These are phyloP conservation scores for Colletotrichum cereale DNA, from an alignment of 2,329 filamentous ascomycete species.

Conservation along the genomic window DNA sequence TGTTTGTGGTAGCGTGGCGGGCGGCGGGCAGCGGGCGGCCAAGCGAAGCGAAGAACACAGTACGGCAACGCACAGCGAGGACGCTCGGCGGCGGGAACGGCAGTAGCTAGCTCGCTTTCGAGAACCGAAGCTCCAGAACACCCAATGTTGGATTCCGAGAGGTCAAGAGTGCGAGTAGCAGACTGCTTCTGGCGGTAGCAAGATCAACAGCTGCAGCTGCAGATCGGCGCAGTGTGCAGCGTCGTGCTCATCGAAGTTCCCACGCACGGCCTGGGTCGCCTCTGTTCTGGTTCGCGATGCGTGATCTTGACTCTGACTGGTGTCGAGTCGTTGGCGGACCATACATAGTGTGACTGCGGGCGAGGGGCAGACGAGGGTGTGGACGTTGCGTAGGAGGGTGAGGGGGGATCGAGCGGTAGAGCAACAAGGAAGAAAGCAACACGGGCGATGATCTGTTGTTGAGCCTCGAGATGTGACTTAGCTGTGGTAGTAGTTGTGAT, in stretches of 20 bases:
- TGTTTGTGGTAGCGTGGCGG: slow-evolving; percentile 8
- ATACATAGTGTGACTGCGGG: slow-evolving; percentile 37
- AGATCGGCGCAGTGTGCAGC: slow-evolving; percentile 18
- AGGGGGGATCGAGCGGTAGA: slow-evolving; percentile 24
- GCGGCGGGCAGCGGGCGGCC: background rate
- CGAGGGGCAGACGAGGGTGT: slow-evolving; percentile 10
- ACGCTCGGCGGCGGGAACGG: slow-evolving; percentile 20
- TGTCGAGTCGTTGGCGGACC: slow-evolving; percentile 37
- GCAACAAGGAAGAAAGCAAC: slow-evolving; percentile 17
- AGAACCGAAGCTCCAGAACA: slow-evolving; percentile 25
- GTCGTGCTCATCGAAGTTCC: slow-evolving; percentile 29
- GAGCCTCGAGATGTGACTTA: background rate
- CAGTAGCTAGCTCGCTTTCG: slow-evolving; percentile 21
- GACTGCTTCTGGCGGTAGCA: slow-evolving; percentile 6
- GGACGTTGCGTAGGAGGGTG: slow-evolving; percentile 30
- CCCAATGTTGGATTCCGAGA: background rate
- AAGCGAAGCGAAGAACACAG: slow-evolving; percentile 21
- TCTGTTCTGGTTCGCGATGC: slow-evolving; percentile 31
- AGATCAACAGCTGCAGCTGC: slow-evolving; percentile 31
- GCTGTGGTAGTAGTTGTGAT: background rate
- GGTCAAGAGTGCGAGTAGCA: background rate
- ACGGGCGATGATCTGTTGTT: slow-evolving; percentile 1
- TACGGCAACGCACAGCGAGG: slow-evolving; percentile 5
- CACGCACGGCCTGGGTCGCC: slow-evolving; percentile 18
- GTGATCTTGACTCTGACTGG: slow-evolving; percentile 37